Conservation (phyloP, 495 filamentous ascomycete species). For the Penicillium maclennaniae region DNA sequence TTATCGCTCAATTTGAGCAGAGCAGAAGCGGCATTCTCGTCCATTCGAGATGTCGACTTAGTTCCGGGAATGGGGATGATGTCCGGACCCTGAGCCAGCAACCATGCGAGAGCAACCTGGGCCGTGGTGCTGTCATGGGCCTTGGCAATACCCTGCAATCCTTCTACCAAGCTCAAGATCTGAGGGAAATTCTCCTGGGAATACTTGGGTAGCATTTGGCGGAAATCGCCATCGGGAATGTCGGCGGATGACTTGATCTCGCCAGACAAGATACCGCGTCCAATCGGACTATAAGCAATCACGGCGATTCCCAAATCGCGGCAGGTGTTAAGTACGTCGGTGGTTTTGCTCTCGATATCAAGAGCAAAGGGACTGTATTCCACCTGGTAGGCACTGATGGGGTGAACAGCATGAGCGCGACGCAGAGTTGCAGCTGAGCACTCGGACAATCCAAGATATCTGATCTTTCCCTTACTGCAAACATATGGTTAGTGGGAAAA, state of each 20-base stretch:
- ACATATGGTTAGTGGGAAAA: not conserved
- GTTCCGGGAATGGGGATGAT: slow-evolving; percentile 59
- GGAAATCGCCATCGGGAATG: slow-evolving; percentile 43
- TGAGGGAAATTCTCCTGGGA: slow-evolving; percentile 44
- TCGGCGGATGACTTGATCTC: slow-evolving; percentile 40
- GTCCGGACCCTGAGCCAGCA: slow-evolving; percentile 49
- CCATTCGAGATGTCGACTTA: slow-evolving; percentile 49
- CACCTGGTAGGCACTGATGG: slow-evolving; percentile 57
- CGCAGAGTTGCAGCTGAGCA: slow-evolving; percentile 53
- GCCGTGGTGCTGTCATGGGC: slow-evolving; percentile 42
- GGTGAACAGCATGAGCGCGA: slow-evolving; percentile 58
- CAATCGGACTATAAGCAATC: slow-evolving; percentile 61
- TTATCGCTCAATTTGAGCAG: slow-evolving; percentile 44
- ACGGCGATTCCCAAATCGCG: slow-evolving; percentile 60
- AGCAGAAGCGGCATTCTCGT: slow-evolving; percentile 52
- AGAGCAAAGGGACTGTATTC: slow-evolving; percentile 60
- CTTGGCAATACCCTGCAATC: slow-evolving; percentile 40
- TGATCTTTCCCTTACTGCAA: slow-evolving; percentile 53
- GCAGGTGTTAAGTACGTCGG: slow-evolving; percentile 48
- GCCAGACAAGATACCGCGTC: slow-evolving; percentile 56
- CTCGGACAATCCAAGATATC: slow-evolving; percentile 54
- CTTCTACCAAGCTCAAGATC: slow-evolving; percentile 42
- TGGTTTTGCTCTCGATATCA: slow-evolving; percentile 52
- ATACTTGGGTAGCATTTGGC: slow-evolving; percentile 41
- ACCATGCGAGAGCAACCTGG: slow-evolving; percentile 51